Evolutionary conservation across 192 early-diverging fungal genomes (phyloP).

Genomic region (Glomus cerebriforme): DNA sequence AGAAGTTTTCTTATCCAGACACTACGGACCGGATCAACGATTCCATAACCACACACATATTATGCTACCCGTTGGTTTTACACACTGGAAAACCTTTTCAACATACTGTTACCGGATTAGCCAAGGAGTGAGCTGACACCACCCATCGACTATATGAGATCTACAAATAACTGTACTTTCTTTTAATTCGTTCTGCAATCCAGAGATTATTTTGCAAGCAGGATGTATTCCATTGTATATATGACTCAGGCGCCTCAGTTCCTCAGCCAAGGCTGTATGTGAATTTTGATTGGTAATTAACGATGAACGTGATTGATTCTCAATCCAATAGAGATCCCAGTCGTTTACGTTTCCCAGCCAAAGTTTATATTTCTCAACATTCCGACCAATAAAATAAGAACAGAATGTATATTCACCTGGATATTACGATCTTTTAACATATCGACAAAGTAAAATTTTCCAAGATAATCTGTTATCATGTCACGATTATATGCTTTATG

Average conservation of each 20-base stretch:
- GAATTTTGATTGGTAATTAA: slow-evolving; percentile 9
- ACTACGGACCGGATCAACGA: slow-evolving; percentile 15
- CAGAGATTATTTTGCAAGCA: too few species aligned
- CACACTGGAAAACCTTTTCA: slow-evolving; percentile 20
- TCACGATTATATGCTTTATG: too few species aligned
- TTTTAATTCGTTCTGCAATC: background rate
- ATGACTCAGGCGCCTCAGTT: background rate
- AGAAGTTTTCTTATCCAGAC: slow-evolving; percentile 21
- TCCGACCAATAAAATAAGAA: too few species aligned
- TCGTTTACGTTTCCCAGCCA: background rate
- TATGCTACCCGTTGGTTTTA: slow-evolving; percentile 28
- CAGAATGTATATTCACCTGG: too few species aligned
- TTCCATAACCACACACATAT: slow-evolving; percentile 29
- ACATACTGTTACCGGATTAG: slow-evolving; percentile 28
- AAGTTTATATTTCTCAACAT: too few species aligned
- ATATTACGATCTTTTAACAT: too few species aligned
- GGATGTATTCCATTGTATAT: too few species aligned
- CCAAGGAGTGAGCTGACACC: slow-evolving; percentile 28
- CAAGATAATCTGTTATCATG: too few species aligned
- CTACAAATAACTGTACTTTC: slow-evolving; percentile 8
- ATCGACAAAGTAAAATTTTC: too few species aligned
- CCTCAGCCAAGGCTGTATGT: slow-evolving; percentile 20
- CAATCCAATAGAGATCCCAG: slow-evolving; percentile 23
- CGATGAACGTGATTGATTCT: background rate
- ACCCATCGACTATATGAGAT: background rate